Evolutionary conservation across 2,329 filamentous ascomycete species (phyloP).

Genomic region (Talaromyces sp.): DNA sequence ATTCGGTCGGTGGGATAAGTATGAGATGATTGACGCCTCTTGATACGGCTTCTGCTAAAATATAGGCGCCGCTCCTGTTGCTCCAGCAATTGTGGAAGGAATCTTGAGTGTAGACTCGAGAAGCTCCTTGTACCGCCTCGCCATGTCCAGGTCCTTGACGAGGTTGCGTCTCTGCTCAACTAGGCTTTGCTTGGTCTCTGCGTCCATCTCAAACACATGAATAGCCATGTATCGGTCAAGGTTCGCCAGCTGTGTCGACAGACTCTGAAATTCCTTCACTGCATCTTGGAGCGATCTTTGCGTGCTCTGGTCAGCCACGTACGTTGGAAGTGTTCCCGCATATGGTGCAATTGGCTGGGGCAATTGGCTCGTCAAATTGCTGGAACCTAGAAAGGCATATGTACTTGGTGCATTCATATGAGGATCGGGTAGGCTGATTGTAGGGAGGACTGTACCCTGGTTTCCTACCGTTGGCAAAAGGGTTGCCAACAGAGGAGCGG

Average conservation of each 20-base stretch:
- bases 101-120: conserved; percentile 29
- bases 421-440: neutral
- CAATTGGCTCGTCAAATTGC: neutral
- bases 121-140: conserved; percentile 39
- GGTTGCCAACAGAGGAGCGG: conserved; percentile 15
- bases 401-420: conserved; percentile 8
- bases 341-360: conserved; percentile 14
- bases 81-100: neutral
- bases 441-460: neutral
- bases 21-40: neutral
- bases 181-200: conserved; percentile 33
- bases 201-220: conserved; percentile 38
- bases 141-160: conserved; percentile 38
- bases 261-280: conserved; percentile 30
- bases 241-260: conserved; percentile 35
- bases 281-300: conserved; percentile 32
- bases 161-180: conserved; percentile 39
- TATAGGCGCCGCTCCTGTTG: neutral
- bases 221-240: conserved; percentile 42
- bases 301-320: conserved; percentile 21
- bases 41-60: neutral
- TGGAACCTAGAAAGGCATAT: conserved; percentile 17
- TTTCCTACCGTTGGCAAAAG: conserved; percentile 15
- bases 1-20: neutral
- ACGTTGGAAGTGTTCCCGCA: conserved; percentile 15